A percentile compares a stretch with the other conserved stretches of the same genome.
phyloP scores from a whole-genome alignment of 805 yeast species.

The Ogataea parapolymorpha region DNA sequence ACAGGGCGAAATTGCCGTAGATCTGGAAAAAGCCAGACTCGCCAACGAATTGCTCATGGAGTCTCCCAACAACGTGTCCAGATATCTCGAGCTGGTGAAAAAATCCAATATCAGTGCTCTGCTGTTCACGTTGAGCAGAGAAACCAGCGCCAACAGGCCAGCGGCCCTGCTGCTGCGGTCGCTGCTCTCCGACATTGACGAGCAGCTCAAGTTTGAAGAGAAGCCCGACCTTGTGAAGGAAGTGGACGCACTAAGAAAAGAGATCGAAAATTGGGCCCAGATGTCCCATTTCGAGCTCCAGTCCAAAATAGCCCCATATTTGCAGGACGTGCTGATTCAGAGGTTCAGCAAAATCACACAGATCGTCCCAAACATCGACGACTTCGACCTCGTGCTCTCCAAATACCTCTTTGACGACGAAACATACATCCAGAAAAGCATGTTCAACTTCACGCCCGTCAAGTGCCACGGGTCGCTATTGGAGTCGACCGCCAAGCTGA shows the following conservation, averaged over 20 bases:
- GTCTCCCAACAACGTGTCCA: constrained; percentile 26
- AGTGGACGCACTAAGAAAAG: constrained; percentile 11
- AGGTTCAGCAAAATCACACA: constrained; percentile 30
- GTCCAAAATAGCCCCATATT: constrained; percentile 30
- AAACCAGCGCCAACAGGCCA: constrained; percentile 32
- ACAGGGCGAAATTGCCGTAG: constrained; percentile 17
- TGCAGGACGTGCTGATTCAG: constrained; percentile 25
- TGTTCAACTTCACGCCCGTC: constrained; percentile 23
- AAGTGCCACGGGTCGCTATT: constrained; percentile 31
- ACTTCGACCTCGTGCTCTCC: constrained; percentile 29
- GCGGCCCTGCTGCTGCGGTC: constrained; percentile 23
- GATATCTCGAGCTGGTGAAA: constrained; percentile 26
- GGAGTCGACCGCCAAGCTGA: constrained; percentile 25
- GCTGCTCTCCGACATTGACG: constrained; percentile 25
- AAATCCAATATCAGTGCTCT: constrained; percentile 28
- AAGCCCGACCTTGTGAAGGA: constrained; percentile 12
- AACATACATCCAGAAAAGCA: constrained; percentile 21
- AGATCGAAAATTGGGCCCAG: constrained; percentile 34
- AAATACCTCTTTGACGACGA: constrained; percentile 27
- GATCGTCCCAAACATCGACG: constrained; percentile 33
- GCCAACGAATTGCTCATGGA: constrained; percentile 30
- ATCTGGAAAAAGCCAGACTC: constrained; percentile 23
- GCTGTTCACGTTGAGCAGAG: constrained; percentile 26
- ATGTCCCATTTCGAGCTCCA: constrained; percentile 35
- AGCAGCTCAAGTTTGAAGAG: constrained; percentile 11